phyloP scores from a whole-genome alignment of 441 rosid species.

The Raphanus hybrid region DNA sequence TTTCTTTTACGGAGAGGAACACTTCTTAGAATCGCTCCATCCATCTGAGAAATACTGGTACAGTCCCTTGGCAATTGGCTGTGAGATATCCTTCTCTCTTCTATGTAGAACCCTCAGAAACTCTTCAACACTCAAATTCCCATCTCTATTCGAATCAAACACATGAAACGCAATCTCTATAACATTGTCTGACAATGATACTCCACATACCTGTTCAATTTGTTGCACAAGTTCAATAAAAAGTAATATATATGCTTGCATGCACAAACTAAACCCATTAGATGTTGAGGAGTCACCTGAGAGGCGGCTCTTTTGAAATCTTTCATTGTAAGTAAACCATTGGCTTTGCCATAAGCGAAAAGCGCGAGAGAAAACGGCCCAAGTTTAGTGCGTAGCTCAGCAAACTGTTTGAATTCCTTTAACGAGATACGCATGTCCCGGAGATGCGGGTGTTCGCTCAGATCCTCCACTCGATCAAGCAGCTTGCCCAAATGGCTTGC shows the following conservation, averaged over 20 bases:
- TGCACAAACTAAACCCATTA: neutral
- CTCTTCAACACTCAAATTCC: conserved; percentile 72
- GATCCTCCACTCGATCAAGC: conserved; percentile 68
- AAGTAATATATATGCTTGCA: neutral
- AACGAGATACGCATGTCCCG: conserved; percentile 57
- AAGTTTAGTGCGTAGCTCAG: conserved; percentile 72
- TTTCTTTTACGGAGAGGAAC: conserved; percentile 16
- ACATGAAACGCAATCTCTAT: conserved; percentile 72
- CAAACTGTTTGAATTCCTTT: conserved; percentile 76
- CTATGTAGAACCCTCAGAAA: conserved; percentile 64
- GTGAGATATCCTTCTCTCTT: conserved; percentile 62
- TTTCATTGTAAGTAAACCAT: conserved; percentile 63
- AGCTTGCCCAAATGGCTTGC: conserved; percentile 61
- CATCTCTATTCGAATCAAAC: conserved; percentile 75
- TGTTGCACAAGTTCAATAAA: neutral
- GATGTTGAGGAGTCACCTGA: conserved; percentile 44
- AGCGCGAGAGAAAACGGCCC: conserved; percentile 79
- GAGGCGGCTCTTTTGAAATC: conserved; percentile 90
- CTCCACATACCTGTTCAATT: conserved; percentile 65
- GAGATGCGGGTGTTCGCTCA: conserved; percentile 54
- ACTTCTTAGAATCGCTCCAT: conserved; percentile 48
- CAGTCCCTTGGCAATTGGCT: conserved; percentile 52
- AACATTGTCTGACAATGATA: conserved; percentile 63
- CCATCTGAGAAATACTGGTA: conserved; percentile 54
- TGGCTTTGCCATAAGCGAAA: conserved; percentile 79